These are phyloP conservation scores for Calonectria pseudoturangicola DNA, from an alignment of 2,329 filamentous ascomycete genomes.

Conservation along the genomic window DNA sequence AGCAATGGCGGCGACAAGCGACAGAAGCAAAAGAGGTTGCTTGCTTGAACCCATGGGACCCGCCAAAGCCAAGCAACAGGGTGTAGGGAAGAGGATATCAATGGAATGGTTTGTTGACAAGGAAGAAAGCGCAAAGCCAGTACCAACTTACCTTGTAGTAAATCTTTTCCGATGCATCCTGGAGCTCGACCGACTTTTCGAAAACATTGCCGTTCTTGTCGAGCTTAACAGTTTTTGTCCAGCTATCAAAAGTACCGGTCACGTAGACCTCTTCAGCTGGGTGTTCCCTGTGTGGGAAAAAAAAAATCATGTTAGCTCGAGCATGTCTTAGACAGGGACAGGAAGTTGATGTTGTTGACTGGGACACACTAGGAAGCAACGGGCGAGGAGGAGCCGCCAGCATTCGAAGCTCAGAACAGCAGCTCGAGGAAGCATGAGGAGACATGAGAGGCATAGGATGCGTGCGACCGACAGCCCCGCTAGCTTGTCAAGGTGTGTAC, in stretches of 20 bases:
- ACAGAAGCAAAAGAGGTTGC: conserved; percentile 28
- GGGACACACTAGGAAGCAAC: conserved; percentile 37
- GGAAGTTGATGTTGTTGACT: conserved; percentile 36
- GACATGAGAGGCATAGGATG: conserved; percentile 3
- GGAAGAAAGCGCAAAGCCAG: conserved; percentile 20
- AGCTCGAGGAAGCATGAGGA: conserved; percentile 33
- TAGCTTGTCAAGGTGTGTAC: conserved; percentile 1
- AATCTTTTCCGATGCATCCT: conserved; percentile 81
- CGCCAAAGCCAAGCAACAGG: conserved; percentile 20
- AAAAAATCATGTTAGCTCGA: conserved; percentile 49
- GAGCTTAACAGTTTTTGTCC: conserved; percentile 90
- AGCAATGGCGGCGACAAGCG: background rate
- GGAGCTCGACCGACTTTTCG: conserved; percentile 86
- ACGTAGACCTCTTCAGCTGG: conserved; percentile 92
- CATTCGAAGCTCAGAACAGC: conserved; percentile 35
- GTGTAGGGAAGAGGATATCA: conserved; percentile 27
- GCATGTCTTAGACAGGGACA: conserved; percentile 49
- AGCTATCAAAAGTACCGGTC: conserved; percentile 96
- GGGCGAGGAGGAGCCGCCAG: conserved; percentile 24
- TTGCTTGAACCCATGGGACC: conserved; percentile 35
- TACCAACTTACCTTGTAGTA: conserved; percentile 89
- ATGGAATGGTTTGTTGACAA: conserved; percentile 18
- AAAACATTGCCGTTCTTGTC: conserved; percentile 84
- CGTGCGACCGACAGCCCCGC: conserved; percentile 30
- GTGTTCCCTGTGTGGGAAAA: conserved; percentile 79